Conservation (phyloP, 2,329 filamentous ascomycete genomes). For the Colletotrichum sp. region DNA sequence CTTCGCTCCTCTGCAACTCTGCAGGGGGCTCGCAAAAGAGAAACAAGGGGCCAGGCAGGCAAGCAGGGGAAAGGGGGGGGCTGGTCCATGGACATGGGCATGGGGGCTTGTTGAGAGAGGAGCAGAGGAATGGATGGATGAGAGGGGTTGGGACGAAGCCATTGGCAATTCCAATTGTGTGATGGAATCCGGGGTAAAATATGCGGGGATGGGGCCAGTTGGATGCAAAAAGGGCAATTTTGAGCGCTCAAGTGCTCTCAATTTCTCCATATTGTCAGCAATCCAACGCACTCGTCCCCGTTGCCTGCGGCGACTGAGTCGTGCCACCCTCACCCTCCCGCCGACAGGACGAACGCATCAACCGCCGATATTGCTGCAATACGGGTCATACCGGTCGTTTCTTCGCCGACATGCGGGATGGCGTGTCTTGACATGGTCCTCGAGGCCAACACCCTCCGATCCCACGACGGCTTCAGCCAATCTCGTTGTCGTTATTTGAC, state of each 20-base stretch:
- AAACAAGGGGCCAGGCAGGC: background rate
- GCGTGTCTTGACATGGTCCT: background rate
- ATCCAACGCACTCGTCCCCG: background rate
- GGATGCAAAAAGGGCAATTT: background rate
- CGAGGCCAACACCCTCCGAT: background rate
- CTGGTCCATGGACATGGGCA: background rate
- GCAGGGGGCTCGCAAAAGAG: background rate
- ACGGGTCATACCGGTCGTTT: background rate
- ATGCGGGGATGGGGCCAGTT: background rate
- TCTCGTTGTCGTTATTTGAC: background rate
- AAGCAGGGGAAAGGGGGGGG: background rate
- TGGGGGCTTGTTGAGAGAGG: background rate
- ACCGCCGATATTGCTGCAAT: background rate
- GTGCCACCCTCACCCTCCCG: background rate
- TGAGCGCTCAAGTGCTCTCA: background rate
- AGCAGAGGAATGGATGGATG: background rate
- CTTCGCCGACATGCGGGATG: background rate
- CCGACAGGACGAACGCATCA: constrained; percentile 14
- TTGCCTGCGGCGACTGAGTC: background rate
- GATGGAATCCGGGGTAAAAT: constrained; percentile 17
- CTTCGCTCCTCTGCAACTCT: background rate
- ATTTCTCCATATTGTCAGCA: background rate
- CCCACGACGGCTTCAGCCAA: background rate
- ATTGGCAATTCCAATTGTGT: constrained; percentile 18
- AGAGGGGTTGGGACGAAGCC: background rate